A percentile compares a stretch with the other conserved stretches of the same genome.
Conservation (phyloP, 768 basidiomycete species). For the Ramaria sp. region DNA sequence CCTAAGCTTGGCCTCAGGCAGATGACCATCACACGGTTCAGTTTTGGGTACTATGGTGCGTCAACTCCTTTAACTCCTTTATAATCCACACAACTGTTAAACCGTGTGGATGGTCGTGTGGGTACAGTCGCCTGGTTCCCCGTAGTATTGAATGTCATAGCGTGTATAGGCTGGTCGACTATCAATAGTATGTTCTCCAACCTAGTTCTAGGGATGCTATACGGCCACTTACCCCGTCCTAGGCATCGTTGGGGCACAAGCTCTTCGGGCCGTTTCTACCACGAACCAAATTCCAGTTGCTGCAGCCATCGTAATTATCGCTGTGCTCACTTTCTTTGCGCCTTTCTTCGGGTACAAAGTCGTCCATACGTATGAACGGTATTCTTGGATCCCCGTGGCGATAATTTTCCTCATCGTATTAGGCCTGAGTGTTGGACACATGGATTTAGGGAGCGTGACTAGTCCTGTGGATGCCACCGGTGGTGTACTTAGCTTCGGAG, state of each 20-base stretch:
- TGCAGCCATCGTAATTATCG: conserved; percentile 35
- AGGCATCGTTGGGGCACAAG: conserved; percentile 16
- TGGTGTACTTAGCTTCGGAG: conserved; percentile 27
- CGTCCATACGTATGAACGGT: conserved; percentile 32
- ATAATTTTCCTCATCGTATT: conserved; percentile 27
- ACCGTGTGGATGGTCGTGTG: conserved; percentile 1
- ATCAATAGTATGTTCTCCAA: conserved; percentile 20
- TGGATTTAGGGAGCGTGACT: conserved; percentile 15
- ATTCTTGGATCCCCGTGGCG: conserved; percentile 30
- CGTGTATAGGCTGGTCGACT: conserved; percentile 32
- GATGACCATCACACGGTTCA: conserved; percentile 31
- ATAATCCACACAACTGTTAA: not conserved
- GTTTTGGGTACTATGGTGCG: conserved; percentile 24
- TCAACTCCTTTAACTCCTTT: not conserved
- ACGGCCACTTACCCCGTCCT: not conserved
- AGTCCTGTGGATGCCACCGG: conserved; percentile 22
- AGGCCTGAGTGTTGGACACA: conserved; percentile 20
- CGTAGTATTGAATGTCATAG: conserved; percentile 29
- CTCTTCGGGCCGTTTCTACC: conserved; percentile 17
- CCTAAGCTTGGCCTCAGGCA: conserved; percentile 30
- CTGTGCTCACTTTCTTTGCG: conserved; percentile 27
- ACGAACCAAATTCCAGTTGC: conserved; percentile 23
- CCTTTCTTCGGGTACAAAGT: conserved; percentile 31
- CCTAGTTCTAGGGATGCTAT: not conserved
- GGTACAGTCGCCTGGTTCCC: conserved; percentile 16